A percentile compares a stretch with the other conserved stretches of the same genome.
Conservation (phyloP, 148 eudicot species). For the Diospyros kaki region DNA sequence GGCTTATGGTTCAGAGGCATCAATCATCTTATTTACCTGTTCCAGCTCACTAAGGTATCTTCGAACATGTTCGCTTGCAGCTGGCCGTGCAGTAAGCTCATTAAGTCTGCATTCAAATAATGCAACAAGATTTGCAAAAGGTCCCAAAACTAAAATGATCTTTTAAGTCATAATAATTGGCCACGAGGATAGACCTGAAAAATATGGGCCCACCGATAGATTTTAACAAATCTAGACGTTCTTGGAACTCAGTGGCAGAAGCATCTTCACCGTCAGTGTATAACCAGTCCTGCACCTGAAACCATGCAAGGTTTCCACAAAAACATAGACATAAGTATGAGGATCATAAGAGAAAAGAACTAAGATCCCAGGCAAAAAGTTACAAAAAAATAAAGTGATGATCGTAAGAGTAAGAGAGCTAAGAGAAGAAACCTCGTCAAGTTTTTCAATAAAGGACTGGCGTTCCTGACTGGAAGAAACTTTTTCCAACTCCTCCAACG, state of each 20-base stretch:
- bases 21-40: slow-evolving; percentile 45
- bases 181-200: slow-evolving; percentile 50
- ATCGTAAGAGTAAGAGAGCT: not conserved
- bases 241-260: slow-evolving; percentile 71
- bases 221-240: slow-evolving; percentile 68
- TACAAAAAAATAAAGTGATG: not conserved
- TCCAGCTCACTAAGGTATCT: slow-evolving; percentile 58
- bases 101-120: slow-evolving; percentile 42
- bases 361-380: not conserved
- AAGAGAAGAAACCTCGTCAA: slow-evolving; percentile 67
- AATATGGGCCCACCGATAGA: slow-evolving; percentile 94
- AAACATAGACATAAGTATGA: not conserved
- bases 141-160: slow-evolving; percentile 8
- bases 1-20: not conserved
- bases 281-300: slow-evolving; percentile 94
- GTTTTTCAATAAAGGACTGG: slow-evolving; percentile 66
- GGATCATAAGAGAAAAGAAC: too few species aligned
- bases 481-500: slow-evolving; percentile 55
- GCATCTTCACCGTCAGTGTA: slow-evolving; percentile 99
- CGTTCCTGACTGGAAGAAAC: slow-evolving; percentile 72
- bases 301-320: slow-evolving; percentile 1
- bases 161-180: slow-evolving; percentile 3
- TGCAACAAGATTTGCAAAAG: slow-evolving; percentile 13
- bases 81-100: slow-evolving; percentile 91
- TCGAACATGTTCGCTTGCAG: slow-evolving; percentile 60